These are phyloP conservation scores for Triangularia verruculosa DNA, from an alignment of 2,329 filamentous ascomycete genomes.

Conservation along the genomic window DNA sequence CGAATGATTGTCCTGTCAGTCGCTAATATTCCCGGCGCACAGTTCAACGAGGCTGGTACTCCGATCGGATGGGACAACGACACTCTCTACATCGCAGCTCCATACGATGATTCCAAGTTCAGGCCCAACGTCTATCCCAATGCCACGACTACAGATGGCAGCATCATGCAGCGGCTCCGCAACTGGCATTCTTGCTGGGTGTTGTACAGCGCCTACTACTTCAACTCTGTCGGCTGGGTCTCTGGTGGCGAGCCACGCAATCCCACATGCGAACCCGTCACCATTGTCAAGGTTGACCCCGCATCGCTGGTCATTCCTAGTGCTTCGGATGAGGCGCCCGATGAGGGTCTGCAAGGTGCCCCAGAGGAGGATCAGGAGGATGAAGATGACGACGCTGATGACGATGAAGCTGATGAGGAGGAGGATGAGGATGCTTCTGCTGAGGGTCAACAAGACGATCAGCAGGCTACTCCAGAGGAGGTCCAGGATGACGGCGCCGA, in stretches of 20 bases:
- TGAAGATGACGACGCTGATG: slow-evolving; percentile 7
- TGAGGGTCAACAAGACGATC: not conserved
- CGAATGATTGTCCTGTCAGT: not conserved
- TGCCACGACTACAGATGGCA: not conserved
- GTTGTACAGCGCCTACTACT: slow-evolving; percentile 17
- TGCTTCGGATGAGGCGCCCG: not conserved
- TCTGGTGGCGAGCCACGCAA: slow-evolving; percentile 18
- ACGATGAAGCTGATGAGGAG: not conserved
- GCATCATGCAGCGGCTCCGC: not conserved
- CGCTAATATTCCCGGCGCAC: slow-evolving; percentile 5
- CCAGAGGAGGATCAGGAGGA: not conserved
- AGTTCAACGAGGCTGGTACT: not conserved
- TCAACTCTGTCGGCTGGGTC: slow-evolving; percentile 19
- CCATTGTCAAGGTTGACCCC: slow-evolving; percentile 11
- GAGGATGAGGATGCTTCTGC: not conserved
- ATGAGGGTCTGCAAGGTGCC: not conserved
- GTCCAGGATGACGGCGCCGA: not conserved
- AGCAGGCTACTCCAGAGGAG: not conserved
- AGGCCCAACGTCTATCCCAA: slow-evolving; percentile 11
- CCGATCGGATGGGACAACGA: slow-evolving; percentile 15
- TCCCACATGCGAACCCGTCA: slow-evolving; percentile 19
- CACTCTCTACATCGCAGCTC: slow-evolving; percentile 12
- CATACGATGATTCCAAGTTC: slow-evolving; percentile 16
- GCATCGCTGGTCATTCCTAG: not conserved
- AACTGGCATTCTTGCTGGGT: slow-evolving; percentile 22